Base-by-base conservation (phyloP, 2,329 filamentous ascomycete species). In the Parastagonospora avenae region DNA sequence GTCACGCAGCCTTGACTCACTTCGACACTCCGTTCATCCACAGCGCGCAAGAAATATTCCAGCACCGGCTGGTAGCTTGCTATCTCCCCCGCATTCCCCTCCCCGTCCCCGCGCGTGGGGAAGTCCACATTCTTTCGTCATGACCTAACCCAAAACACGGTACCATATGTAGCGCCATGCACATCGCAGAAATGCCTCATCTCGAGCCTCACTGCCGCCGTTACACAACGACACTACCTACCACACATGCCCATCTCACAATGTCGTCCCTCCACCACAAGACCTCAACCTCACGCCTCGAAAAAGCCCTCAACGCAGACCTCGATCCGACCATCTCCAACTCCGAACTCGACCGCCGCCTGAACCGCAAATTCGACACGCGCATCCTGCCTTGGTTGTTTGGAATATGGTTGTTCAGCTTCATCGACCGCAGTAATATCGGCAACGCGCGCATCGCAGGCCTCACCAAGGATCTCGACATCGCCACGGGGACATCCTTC, bases 381-480 rank as follows among this genome's bases (percentile, higher is more conserved):
- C 76, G 75, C 40, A 71, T 79, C 28, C 59, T 80, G 9, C 77
- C 77, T 4, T 78, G 75, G 76, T 67, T 79, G 5, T 79, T 79
- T 40, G 65, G 68, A 8, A 67, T 80, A 11, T 79, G 76, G 59
- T 70, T 79, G 4, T 67, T 79, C n/a, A 75, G 77, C 7, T 79
- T 79, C 66, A 79, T 80, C 49, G 77, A 79, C 56, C 65, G 76
- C 19, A 68, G 61, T 48, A 74, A 74, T 47, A 70, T 74, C 37
- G 74, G 76, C 31, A 79, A 78, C 42, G 76, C 77, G 0, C 70
- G 73, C 32, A 74, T 79, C 43, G 74, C 75, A 15, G 75, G 77
- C 27, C 64, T 79, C 0, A 58, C 66, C 8, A 60, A 66, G 1
- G 73, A 77, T n/a, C 66, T 79, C 14, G 33, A 70, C 2, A 71